Evolutionary conservation across 768 basidiomycete genomes (phyloP), one percentile per base, ranked within the genome.

Genomic region (Mycena metata): DNA sequence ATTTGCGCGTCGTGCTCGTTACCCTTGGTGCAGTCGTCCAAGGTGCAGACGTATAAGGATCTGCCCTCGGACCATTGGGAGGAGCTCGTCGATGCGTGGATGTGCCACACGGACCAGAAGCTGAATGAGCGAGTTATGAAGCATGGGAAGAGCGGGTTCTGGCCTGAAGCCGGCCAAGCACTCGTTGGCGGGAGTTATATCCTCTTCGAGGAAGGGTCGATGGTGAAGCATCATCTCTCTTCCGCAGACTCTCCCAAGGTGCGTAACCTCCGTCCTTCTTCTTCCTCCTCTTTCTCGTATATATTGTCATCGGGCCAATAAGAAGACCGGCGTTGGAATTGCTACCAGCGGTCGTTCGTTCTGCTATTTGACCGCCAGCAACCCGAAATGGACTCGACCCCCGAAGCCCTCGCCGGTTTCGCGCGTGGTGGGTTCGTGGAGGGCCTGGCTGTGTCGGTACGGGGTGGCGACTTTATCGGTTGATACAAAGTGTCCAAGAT

Each of bases 61-160:
- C 83, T 99, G 15, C 97, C 97, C 4, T 96, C 94, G 5, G 96
- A 98, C 76, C 92, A 99, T 74, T 99, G 97, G 97, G 92, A 95
- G 69, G 97, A 99, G 77, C 89, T 99, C 17, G 89, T 99, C 21
- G 97, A 98, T 69, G 92, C 96, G 9, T 99, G 97, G 97, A 96
- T 99, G 93, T 99, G 97, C 74, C 97, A 98, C 78, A 79, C 90
- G 11, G 96, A 98, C 74, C 96, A 97, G 81, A 90, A 88, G 47
- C 82, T 98, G 55, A 88, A 92, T 69, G 90, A 90, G 39, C 87
- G 90, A 16, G 86, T 95, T 4, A 79, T 87, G 57, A 83, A 87
- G 68, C 86, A 86, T 69, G 83, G 85, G 2, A 78, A 83, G 81
- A 73, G 85, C 66, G 93, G 92, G 19, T 92, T 98, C 77, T 95